These are phyloP conservation scores for Rhynchospora tenuis DNA, from an alignment of 176 grass and related monocot genomes.

Conservation along the genomic window DNA sequence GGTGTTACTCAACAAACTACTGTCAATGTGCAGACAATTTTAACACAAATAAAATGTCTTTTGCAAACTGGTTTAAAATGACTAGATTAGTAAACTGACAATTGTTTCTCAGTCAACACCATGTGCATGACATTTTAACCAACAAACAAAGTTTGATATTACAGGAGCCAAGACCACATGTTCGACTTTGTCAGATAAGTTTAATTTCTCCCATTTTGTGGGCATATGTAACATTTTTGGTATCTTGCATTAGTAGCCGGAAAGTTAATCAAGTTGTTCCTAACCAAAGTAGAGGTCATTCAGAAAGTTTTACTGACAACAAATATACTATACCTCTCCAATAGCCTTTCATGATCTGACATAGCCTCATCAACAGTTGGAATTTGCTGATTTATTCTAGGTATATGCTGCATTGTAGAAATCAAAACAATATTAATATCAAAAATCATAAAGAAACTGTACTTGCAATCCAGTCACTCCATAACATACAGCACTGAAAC, in stretches of 20 bases:
- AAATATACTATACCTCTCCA: constrained; percentile 45
- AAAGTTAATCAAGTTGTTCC: neutral
- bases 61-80: too few relatives aligned
- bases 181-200: neutral
- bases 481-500: neutral
- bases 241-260: neutral
- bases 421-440: neutral
- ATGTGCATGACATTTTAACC: too few relatives aligned
- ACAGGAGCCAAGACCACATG: too few relatives aligned
- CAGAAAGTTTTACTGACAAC: neutral
- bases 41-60: neutral
- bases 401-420: constrained; percentile 60
- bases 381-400: constrained; percentile 75
- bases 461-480: neutral
- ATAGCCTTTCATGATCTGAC: constrained; percentile 88
- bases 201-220: neutral
- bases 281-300: neutral
- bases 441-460: neutral
- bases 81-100: too few relatives aligned
- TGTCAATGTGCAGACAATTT: neutral
- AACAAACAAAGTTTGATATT: too few relatives aligned
- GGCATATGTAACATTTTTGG: neutral
- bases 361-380: constrained; percentile 80
- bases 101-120: too few relatives aligned
- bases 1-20: neutral